Evolutionary conservation across 768 basidiomycete species (phyloP).

Genomic region (Naganishia friedmannii): DNA sequence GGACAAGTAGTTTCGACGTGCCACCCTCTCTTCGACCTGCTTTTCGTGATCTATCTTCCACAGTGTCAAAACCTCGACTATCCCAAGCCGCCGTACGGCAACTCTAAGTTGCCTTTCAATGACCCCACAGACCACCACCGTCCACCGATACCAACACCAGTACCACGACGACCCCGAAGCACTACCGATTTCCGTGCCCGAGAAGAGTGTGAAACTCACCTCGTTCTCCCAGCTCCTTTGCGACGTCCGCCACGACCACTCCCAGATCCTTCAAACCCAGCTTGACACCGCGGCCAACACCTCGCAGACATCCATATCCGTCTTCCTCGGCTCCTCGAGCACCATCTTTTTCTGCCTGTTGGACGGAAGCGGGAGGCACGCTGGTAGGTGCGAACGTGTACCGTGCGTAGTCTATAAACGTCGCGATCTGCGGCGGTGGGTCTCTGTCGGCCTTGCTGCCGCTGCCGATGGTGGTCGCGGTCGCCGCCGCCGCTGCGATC

Average conservation of each 20-base stretch:
- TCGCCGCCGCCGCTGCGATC: neutral
- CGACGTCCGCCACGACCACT: constrained; percentile 38
- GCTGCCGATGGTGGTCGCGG: no score
- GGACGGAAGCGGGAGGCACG: neutral
- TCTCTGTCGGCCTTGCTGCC: neutral
- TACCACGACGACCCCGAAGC: neutral
- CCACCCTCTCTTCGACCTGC: no score
- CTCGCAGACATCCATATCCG: constrained; percentile 20
- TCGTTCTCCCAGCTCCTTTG: constrained; percentile 37
- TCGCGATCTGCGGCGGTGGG: neutral
- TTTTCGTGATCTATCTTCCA: no score
- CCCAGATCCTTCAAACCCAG: constrained; percentile 43
- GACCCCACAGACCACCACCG: no score
- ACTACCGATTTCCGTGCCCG: no score
- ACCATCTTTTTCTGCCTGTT: neutral
- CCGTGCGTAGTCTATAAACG: neutral
- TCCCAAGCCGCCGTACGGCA: no score
- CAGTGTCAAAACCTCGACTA: no score
- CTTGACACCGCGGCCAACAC: constrained; percentile 33
- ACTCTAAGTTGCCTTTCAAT: no score
- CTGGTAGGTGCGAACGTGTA: neutral
- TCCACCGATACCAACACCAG: no score
- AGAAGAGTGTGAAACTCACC: constrained; percentile 33
- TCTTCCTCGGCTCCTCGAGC: neutral
- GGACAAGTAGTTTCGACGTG: no score